Base-by-base conservation (phyloP, 2,329 filamentous ascomycete species). In the Claviceps arundinis region DNA sequence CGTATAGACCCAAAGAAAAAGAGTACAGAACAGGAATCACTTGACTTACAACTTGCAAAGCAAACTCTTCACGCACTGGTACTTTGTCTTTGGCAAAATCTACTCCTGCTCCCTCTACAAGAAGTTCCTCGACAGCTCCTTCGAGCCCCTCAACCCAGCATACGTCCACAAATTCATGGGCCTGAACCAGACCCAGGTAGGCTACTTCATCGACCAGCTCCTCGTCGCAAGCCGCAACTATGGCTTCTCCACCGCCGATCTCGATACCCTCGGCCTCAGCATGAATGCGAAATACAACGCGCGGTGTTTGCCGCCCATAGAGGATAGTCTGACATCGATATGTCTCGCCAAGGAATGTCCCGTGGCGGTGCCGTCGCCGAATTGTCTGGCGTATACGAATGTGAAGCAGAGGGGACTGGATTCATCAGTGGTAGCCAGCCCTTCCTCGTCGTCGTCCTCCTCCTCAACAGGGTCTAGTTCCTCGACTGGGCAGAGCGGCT, bases 111-210 rank as follows among this genome's bases (percentile, higher is more conserved):
- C 56, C 11, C 41, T 48, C 9, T 57, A 55, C 13, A 55, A 56
- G 26, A 52, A 56, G 3, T 55, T 58, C 26, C 57, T 60, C 1
- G 47, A 54, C 5, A 53, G 52, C 16, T 52, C 53, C 2, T 57
- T 58, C 34, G 56, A 52, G 4, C 48, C 51, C 24, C 54, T 58
- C 19, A 58, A 50, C 48, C 59, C 57, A 16, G 61, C 63, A 30
- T 65, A 65, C 52, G 62, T 63, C 4, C 64, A 66, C 57, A 64
- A 65, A 44, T 66, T 57, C 52, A 66, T 66, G 64, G 56, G 63
- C 48, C 55, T 66, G 22, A 60, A 64, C 50, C 51, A 59, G 22
- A 60, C 57, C 1, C 55, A 65, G 24, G 52, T 65, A 7, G 61
- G 58, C 5, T 61, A 66, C 47, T 65, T 66, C 52, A 63, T 66